phyloP scores from a whole-genome alignment of 1,139 yeast genomes.

The Hansenula lynferdii region DNA sequence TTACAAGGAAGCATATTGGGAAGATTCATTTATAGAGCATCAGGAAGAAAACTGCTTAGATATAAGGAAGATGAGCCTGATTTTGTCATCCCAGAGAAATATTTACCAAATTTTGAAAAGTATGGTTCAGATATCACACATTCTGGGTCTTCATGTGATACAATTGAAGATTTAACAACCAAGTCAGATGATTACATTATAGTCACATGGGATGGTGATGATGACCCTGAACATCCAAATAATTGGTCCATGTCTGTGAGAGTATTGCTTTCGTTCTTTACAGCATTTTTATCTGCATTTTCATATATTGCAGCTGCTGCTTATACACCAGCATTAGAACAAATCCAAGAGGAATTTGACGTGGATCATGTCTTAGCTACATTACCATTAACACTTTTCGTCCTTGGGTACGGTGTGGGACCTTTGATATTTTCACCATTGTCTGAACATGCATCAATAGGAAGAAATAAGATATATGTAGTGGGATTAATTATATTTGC shows the following conservation, averaged over 20 bases:
- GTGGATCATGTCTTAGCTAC: constrained; percentile 38
- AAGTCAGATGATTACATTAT: constrained; percentile 18
- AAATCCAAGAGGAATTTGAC: constrained; percentile 37
- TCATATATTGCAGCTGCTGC: constrained; percentile 62
- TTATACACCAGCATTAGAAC: constrained; percentile 49
- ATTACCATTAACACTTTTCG: constrained; percentile 50
- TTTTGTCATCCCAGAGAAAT: not conserved
- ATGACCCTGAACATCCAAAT: constrained; percentile 53
- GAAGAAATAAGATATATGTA: constrained; percentile 51
- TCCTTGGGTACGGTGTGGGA: constrained; percentile 53
- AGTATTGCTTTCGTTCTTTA: constrained; percentile 33
- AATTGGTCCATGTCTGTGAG: constrained; percentile 47
- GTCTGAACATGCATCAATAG: constrained; percentile 45
- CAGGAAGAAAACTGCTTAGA: not conserved
- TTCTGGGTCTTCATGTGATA: too few species aligned
- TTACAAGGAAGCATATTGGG: constrained; percentile 1
- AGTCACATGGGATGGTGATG: constrained; percentile 59
- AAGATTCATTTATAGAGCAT: not conserved
- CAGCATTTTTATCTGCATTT: constrained; percentile 42
- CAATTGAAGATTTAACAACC: too few species aligned
- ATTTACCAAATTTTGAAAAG: not conserved
- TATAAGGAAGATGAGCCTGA: not conserved
- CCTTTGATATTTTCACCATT: constrained; percentile 52
- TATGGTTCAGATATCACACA: too few species aligned
- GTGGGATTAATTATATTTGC: constrained; percentile 48